Evolutionary conservation across 2,329 filamentous ascomycete species (phyloP).

Genomic region (Sporothrix brunneoviolacea): DNA sequence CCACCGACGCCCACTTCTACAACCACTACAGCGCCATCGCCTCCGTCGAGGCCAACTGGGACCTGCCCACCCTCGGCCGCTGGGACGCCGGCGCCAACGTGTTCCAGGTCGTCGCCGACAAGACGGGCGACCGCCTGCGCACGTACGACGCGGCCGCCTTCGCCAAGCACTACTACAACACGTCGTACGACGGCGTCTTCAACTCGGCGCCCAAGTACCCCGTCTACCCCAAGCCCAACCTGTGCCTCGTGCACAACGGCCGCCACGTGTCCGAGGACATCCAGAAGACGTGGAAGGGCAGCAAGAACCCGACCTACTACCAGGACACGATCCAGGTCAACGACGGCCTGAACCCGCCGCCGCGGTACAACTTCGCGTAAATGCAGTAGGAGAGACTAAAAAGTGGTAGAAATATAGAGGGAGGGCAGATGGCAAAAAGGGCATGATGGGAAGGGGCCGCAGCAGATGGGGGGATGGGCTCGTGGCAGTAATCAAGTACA

Average conservation of each 20-base stretch:
- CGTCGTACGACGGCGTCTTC: slow-evolving; percentile 26
- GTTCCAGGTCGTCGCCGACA: slow-evolving; percentile 52
- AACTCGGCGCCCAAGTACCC: slow-evolving; percentile 17
- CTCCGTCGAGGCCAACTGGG: slow-evolving; percentile 65
- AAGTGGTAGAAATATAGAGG: too few relatives aligned
- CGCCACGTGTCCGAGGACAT: slow-evolving; percentile 21
- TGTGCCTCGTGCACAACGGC: slow-evolving; percentile 21
- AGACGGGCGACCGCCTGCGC: slow-evolving; percentile 49
- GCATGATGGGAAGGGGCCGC: too few relatives aligned
- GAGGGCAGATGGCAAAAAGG: too few relatives aligned
- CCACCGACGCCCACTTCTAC: slow-evolving; percentile 63
- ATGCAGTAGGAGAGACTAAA: background rate
- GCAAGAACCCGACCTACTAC: slow-evolving; percentile 23
- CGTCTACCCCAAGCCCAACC: slow-evolving; percentile 25
- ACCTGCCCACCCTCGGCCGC: slow-evolving; percentile 60
- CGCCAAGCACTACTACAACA: slow-evolving; percentile 20
- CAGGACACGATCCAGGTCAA: slow-evolving; percentile 23
- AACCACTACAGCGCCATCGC: slow-evolving; percentile 65
- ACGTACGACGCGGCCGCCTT: slow-evolving; percentile 14
- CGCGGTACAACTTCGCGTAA: slow-evolving; percentile 17
- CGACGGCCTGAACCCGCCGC: slow-evolving; percentile 24
- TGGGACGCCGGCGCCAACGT: slow-evolving; percentile 69
- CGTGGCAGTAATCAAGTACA: too few relatives aligned
- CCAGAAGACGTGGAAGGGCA: slow-evolving; percentile 20
- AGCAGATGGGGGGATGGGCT: too few relatives aligned